These are phyloP conservation scores for Rhytidiadelphus loreus DNA, from an alignment of 225 moss, liverwort and hornwort species.

Conservation along the genomic window DNA sequence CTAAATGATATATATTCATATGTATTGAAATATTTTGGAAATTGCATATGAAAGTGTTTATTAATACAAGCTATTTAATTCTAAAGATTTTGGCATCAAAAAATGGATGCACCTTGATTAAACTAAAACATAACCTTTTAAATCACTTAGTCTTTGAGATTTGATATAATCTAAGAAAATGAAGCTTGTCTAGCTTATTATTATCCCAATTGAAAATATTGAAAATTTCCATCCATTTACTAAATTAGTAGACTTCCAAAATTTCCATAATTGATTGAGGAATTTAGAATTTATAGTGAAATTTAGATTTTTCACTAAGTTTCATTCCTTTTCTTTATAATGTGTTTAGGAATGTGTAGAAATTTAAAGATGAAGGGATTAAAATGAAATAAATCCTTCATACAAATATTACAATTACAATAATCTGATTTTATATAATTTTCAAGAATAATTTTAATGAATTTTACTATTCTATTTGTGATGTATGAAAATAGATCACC, in stretches of 20 bases:
- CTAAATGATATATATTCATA: background rate
- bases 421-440: too few relatives aligned
- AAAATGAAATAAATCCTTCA: background rate
- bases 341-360: rapidly evolving
- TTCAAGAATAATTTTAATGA: background rate
- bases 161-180: background rate
- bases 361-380: background rate
- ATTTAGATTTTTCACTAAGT: background rate
- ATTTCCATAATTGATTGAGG: rapidly evolving
- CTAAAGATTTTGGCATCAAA: background rate
- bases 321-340: background rate
- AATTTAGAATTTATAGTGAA: background rate
- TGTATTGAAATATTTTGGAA: background rate
- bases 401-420: background rate
- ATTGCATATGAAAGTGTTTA: background rate
- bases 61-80: background rate
- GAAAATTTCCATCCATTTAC: background rate
- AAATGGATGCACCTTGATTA: background rate
- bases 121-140: background rate
- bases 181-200: background rate
- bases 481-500: background rate
- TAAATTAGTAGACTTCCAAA: background rate
- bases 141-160: background rate
- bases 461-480: background rate
- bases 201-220: background rate